Evolutionary conservation across 176 grass and related monocot genomes (phyloP).

Genomic region (Ampelocalamus luodianensis): DNA sequence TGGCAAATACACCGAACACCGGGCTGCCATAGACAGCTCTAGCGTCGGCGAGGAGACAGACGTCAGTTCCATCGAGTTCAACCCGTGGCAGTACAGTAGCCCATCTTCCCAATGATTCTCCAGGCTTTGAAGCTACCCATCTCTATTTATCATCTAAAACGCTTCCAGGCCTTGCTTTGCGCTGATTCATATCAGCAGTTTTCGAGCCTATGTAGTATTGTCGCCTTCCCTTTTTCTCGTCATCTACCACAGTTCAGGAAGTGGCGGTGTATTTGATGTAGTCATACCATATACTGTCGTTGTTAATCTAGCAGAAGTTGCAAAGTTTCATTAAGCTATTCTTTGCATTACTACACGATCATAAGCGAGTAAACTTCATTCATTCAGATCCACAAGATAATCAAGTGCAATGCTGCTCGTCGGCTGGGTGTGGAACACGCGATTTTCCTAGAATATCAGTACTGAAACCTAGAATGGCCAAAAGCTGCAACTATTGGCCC

Average conservation of each 20-base stretch:
- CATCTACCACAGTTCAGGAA: constrained; percentile 36
- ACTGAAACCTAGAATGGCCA: neutral
- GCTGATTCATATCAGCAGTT: constrained; percentile 47
- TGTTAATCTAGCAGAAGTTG: constrained; percentile 35
- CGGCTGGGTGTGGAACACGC: neutral
- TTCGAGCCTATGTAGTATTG: constrained; percentile 56
- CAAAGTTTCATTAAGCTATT: constrained; percentile 6
- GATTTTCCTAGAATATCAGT: neutral
- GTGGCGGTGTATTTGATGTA: constrained; percentile 59
- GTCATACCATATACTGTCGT: constrained; percentile 32
- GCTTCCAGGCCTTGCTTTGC: constrained; percentile 31
- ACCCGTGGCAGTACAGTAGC: constrained; percentile 85
- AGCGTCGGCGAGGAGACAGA: constrained; percentile 37
- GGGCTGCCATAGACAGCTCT: constrained; percentile 62
- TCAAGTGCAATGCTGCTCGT: neutral
- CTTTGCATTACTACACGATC: neutral
- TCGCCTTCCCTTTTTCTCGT: neutral
- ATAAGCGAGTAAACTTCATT: neutral
- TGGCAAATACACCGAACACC: constrained; percentile 73
- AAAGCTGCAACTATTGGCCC: neutral
- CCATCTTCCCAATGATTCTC: constrained; percentile 49
- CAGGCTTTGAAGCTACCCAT: constrained; percentile 25
- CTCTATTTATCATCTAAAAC: constrained; percentile 32
- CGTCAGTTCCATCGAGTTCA: constrained; percentile 63
- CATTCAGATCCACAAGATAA: neutral